Evolutionary conservation across 306 rosid genomes (phyloP).

Genomic region (Fragaria nilgerrensis): DNA sequence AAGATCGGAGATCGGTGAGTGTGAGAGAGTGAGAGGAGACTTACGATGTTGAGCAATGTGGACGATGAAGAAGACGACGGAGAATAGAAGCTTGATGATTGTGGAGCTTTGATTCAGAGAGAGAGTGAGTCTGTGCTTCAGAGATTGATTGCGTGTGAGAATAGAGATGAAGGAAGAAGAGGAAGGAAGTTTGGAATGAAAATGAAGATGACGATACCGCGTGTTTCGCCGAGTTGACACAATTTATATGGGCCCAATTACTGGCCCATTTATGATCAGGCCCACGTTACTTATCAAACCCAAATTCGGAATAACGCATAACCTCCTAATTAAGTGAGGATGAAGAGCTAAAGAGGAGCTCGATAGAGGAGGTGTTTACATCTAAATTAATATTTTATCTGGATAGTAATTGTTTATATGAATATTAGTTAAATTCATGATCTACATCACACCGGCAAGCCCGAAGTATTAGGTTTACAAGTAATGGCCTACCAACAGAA

Average conservation of each 20-base stretch:
- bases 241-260: background rate
- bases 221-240: background rate
- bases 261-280: background rate
- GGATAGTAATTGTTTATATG: too few relatives aligned
- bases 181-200: background rate
- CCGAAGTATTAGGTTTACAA: too few relatives aligned
- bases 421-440: too few relatives aligned
- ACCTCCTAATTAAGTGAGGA: too few relatives aligned
- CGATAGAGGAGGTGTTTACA: too few relatives aligned
- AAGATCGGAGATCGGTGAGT: background rate
- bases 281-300: too few relatives aligned
- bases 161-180: constrained; percentile 4
- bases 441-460: too few relatives aligned
- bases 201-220: background rate
- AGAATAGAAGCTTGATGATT: background rate
- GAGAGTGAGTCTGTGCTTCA: background rate
- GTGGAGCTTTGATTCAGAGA: background rate
- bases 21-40: constrained; percentile 4
- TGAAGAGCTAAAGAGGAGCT: too few relatives aligned
- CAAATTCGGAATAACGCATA: too few relatives aligned
- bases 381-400: too few relatives aligned
- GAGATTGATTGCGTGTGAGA: background rate
- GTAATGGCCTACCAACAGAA: too few relatives aligned
- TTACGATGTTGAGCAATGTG: background rate
- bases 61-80: background rate